Conservation (phyloP, 2,329 filamentous ascomycete genomes). For the Mycosphaerelloides madeirae region DNA sequence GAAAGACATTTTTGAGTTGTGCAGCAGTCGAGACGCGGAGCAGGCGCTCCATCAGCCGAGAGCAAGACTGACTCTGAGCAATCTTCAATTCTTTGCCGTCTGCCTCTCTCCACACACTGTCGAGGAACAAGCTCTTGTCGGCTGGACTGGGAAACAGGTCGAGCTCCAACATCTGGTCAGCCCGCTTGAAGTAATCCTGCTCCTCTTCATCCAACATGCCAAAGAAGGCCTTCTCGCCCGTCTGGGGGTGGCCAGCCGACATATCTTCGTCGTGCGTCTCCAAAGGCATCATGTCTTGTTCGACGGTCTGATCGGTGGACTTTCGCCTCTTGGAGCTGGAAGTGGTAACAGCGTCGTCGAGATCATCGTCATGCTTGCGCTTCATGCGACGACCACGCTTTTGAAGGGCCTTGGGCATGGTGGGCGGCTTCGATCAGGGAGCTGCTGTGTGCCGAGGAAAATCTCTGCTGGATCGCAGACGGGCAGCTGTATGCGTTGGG, state of each 20-base stretch:
- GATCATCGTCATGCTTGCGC: conserved; percentile 44
- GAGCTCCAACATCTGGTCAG: conserved; percentile 82
- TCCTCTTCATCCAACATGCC: conserved; percentile 89
- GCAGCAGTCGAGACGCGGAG: conserved; percentile 72
- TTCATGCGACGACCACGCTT: conserved; percentile 56
- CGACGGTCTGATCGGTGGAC: conserved; percentile 36
- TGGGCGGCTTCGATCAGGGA: conserved; percentile 4
- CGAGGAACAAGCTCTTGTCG: conserved; percentile 52
- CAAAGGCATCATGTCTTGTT: conserved; percentile 22
- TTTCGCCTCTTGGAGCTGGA: conserved; percentile 36
- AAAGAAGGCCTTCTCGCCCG: conserved; percentile 70
- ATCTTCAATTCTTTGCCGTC: conserved; percentile 92
- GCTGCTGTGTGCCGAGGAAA: conserved; percentile 7
- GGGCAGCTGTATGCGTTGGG: no score
- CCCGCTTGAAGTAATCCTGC: conserved; percentile 89
- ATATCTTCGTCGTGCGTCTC: conserved; percentile 22
- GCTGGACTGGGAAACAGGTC: conserved; percentile 80
- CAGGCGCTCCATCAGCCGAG: conserved; percentile 83
- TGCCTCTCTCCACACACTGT: conserved; percentile 81
- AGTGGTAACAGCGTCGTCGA: conserved; percentile 36
- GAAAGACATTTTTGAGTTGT: conserved; percentile 84
- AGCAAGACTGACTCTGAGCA: conserved; percentile 92
- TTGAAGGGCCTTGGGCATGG: conserved; percentile 57
- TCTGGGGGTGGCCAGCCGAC: conserved; percentile 29
- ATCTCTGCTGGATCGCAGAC: conserved; percentile 3